These are phyloP conservation scores for Rosa hybrid DNA, from an alignment of 331 rosid genomes.

Conservation along the genomic window DNA sequence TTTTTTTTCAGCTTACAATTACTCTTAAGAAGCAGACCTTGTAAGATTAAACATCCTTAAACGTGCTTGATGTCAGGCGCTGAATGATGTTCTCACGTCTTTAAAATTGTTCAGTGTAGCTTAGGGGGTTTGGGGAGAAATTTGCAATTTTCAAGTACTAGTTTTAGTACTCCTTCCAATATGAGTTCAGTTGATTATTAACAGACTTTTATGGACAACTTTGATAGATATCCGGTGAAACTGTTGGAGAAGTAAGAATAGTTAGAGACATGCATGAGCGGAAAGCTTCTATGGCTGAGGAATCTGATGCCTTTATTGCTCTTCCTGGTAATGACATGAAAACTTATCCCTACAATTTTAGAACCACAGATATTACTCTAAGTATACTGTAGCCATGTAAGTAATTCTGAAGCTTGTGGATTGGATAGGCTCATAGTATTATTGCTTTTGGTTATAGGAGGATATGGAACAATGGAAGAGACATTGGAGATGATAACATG, in stretches of 20 bases:
- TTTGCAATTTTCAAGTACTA: not conserved
- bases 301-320: slow-evolving; percentile 93
- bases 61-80: not conserved
- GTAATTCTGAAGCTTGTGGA: not conserved
- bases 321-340: slow-evolving; percentile 66
- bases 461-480: slow-evolving; percentile 98
- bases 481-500: slow-evolving; percentile 92
- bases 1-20: not conserved
- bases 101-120: not conserved
- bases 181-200: slow-evolving; percentile 20
- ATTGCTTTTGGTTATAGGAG: slow-evolving; percentile 50
- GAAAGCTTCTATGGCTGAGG: slow-evolving; percentile 83
- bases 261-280: slow-evolving; percentile 96
- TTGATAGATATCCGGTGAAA: slow-evolving; percentile 74
- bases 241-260: slow-evolving; percentile 88
- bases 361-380: not conserved
- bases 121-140: slow-evolving; percentile 14
- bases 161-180: slow-evolving; percentile 10
- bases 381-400: not conserved
- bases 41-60: not conserved
- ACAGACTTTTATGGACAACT: slow-evolving; percentile 27
- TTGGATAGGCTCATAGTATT: slow-evolving; percentile 16
- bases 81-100: not conserved
- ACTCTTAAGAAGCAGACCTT: not conserved
- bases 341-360: slow-evolving; percentile 15